These are phyloP conservation scores for Talaromyces thailandensis DNA, from an alignment of 495 filamentous ascomycete genomes.

Conservation along the genomic window DNA sequence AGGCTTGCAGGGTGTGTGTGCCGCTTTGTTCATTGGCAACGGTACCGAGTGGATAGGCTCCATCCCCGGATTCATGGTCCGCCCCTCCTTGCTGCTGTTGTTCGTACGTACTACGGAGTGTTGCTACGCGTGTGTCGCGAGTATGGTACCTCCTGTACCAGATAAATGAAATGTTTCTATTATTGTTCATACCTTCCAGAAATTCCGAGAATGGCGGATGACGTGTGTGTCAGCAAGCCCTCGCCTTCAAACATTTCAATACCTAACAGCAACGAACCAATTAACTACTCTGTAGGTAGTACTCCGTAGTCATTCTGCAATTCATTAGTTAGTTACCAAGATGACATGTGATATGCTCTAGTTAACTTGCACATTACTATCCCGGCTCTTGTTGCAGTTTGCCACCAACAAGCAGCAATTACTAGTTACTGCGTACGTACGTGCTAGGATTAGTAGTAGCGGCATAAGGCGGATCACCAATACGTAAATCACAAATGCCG, in stretches of 20 bases:
- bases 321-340: too few species aligned
- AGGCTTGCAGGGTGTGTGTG: not conserved
- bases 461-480: slow-evolving; percentile 5
- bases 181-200: not conserved
- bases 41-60: not conserved
- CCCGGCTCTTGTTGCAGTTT: not conserved
- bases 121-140: not conserved
- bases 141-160: not conserved
- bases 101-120: not conserved
- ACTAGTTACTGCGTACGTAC: too few species aligned
- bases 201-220: not conserved
- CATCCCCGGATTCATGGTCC: not conserved
- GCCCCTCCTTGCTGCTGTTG: not conserved
- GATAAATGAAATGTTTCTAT: not conserved
- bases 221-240: not conserved
- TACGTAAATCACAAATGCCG: too few species aligned
- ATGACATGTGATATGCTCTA: not conserved
- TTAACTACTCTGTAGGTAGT: too few species aligned
- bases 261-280: too few species aligned
- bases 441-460: not conserved
- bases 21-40: not conserved
- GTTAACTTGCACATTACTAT: not conserved
- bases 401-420: not conserved
- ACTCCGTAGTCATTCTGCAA: too few species aligned
- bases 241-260: not conserved